A percentile compares a stretch with the other conserved stretches of the same genome.
phyloP scores from a whole-genome alignment of 2,329 filamentous ascomycete species.

The Colletotrichum sp. region DNA sequence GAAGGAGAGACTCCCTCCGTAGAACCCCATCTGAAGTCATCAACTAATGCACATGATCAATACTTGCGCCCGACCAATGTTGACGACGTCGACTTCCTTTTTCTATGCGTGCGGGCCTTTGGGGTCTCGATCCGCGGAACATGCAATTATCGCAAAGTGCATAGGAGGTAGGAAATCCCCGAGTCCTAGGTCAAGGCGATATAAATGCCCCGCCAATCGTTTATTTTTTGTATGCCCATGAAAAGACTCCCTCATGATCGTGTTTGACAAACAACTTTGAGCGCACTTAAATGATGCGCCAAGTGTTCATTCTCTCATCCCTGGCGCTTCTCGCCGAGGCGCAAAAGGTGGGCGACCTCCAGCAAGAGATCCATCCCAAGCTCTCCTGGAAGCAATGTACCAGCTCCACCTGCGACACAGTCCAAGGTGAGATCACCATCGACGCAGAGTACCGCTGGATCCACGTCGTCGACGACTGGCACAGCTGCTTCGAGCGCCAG shows the following conservation, averaged over 20 bases:
- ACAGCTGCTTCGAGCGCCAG: conserved; percentile 56
- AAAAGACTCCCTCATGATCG: no score
- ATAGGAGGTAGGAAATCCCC: rapidly evolving
- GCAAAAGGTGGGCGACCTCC: background rate
- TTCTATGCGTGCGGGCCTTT: rapidly evolving
- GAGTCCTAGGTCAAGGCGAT: no score
- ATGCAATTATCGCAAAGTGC: rapidly evolving
- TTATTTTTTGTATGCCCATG: no score
- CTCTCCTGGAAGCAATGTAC: conserved; percentile 13
- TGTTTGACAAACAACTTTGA: background rate
- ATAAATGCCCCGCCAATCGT: no score
- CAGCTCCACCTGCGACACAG: background rate
- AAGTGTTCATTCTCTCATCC: background rate
- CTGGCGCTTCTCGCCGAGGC: background rate
- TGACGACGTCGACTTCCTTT: rapidly evolving
- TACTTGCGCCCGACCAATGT: background rate
- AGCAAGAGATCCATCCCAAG: background rate
- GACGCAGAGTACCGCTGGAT: conserved; percentile 15
- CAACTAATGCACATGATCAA: background rate
- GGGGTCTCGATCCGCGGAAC: rapidly evolving
- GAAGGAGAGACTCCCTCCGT: background rate
- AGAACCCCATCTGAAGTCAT: no score
- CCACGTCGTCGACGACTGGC: conserved; percentile 31
- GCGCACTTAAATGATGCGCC: background rate
- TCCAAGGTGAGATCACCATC: background rate